A percentile compares a stretch with the other conserved stretches of the same genome.
These are phyloP conservation scores for Blastobotrys indianensis DNA, from an alignment of 1,139 yeast genomes.

Conservation along the genomic window DNA sequence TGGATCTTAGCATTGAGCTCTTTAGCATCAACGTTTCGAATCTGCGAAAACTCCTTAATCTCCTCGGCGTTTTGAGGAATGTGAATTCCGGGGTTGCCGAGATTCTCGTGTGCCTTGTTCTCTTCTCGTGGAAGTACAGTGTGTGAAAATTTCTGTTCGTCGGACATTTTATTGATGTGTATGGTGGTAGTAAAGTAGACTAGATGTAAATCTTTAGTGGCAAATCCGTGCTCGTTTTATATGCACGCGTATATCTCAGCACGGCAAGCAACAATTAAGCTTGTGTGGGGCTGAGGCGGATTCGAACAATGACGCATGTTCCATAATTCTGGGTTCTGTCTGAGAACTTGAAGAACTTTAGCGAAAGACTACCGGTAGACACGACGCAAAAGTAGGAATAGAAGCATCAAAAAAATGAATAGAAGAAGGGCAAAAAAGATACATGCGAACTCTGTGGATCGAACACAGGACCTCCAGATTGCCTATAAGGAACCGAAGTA, in stretches of 20 bases:
- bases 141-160: constrained; percentile 22
- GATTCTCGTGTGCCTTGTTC: constrained; percentile 14
- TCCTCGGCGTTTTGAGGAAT: constrained; percentile 25
- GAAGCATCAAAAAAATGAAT: background rate
- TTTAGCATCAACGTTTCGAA: constrained; percentile 29
- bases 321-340: constrained; percentile 95
- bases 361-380: too few relatives aligned
- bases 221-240: too few relatives aligned
- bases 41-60: constrained; percentile 27
- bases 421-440: background rate
- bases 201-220: too few relatives aligned
- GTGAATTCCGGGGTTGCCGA: constrained; percentile 29
- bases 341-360: constrained; percentile 43
- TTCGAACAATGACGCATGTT: constrained; percentile 14
- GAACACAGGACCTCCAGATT: constrained; percentile 92
- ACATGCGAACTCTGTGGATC: constrained; percentile 82
- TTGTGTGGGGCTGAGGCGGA: constrained; percentile 94
- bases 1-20: constrained; percentile 27
- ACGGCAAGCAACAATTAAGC: constrained; percentile 44
- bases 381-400: constrained; percentile 79
- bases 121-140: constrained; percentile 31
- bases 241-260: too few relatives aligned
- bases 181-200: too few relatives aligned
- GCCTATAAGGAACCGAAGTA: constrained; percentile 22
- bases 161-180: constrained; percentile 12